Evolutionary conservation across 257 asterid genomes (phyloP), one percentile per base, ranked within the genome.

Genomic region (Voacanga thouarsii): DNA sequence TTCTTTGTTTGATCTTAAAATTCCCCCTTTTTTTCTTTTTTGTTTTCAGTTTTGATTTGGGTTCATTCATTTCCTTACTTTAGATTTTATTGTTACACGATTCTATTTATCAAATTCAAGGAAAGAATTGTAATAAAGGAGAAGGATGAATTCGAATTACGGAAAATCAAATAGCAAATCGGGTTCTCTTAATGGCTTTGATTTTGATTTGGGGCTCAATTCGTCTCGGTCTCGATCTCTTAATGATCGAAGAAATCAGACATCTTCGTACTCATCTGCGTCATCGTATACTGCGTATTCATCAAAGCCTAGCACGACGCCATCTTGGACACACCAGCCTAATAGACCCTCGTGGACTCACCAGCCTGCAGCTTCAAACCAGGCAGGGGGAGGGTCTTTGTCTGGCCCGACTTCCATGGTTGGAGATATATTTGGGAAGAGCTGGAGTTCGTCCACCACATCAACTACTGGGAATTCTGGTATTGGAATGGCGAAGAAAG

Each of bases 351-450:
- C 97, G 5, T 92, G 97, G 99, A 86, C 93, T 73, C 96, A 93
- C 82, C 96, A 92, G 79, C 97, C 99, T 71, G 90, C 86, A 0
- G 65, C 85, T 53, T 56, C 92, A 26, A 75, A 69, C 60, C 90
- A 84, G 50, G 60, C 97, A 56, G 82, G 82, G 44, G 39, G 71
- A 1, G 94, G 89, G 44, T 80, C 97, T 28, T 33, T 85, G 45
- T 73, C 89, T 43, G 93, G 97, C 12, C 92, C 96, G 24, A 53
- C 95, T 0, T 88, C 99, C 0, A 91, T 95, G 99, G 97, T 88
- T 67, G 99, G 99, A 23, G 99, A 95, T 77, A 93, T 93, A 44
- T 87, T 82, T 30, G 99, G 99, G 55, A 93, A 90, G 90, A 95
- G 82, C 85, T 95, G 99, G 99, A 86, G 80, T 75, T 91, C 98